phyloP scores from a whole-genome alignment of 2,329 filamentous ascomycete species.

The Ophiosphaerella korrae region DNA sequence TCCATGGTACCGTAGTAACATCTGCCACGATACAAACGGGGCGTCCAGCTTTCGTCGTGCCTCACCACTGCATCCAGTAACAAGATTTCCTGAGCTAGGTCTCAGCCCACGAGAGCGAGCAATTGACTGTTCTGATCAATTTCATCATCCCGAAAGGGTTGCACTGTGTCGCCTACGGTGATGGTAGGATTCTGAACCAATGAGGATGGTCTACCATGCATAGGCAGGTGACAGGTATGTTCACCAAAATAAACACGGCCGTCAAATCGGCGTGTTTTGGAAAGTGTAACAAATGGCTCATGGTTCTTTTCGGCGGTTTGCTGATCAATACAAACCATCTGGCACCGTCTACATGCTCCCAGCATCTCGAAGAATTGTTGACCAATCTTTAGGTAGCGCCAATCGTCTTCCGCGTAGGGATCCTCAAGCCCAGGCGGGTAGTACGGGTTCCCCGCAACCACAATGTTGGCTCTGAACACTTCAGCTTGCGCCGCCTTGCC shows the following conservation, averaged over 20 bases:
- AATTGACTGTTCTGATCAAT: constrained; percentile 28
- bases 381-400: constrained; percentile 72
- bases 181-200: constrained; percentile 45
- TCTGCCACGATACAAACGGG: neutral
- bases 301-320: constrained; percentile 75
- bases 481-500: constrained; percentile 70
- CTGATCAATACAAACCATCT: constrained; percentile 96
- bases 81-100: constrained; percentile 7
- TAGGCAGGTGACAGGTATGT: constrained; percentile 61
- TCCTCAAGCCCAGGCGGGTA: constrained; percentile 53
- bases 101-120: constrained; percentile 32
- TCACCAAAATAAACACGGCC: constrained; percentile 90
- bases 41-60: constrained; percentile 23
- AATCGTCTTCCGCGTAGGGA: constrained; percentile 81
- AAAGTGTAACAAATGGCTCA: constrained; percentile 86
- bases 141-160: constrained; percentile 37
- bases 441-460: constrained; percentile 62
- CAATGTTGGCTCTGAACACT: constrained; percentile 87
- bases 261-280: constrained; percentile 81
- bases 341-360: constrained; percentile 84
- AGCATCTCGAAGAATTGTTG: constrained; percentile 70
- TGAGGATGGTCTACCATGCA: constrained; percentile 24
- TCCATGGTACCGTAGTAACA: constrained; percentile 1
- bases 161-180: constrained; percentile 44
- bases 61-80: constrained; percentile 7